These are phyloP conservation scores for Fraxinus xanthoxyloides DNA, from an alignment of 305 asterid species.

Conservation along the genomic window DNA sequence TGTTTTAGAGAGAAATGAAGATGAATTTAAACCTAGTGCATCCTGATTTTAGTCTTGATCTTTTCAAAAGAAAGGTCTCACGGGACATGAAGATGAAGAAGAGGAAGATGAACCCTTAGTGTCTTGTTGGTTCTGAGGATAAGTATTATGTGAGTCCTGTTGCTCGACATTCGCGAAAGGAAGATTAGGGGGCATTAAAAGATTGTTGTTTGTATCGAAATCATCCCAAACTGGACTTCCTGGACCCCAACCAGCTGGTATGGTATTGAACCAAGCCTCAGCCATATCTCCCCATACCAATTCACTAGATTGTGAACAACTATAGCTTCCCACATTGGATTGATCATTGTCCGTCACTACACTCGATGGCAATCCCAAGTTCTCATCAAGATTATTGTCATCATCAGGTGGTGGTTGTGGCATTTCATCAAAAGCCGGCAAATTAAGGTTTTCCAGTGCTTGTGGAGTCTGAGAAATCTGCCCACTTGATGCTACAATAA, in stretches of 20 bases:
- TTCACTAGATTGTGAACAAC: slow-evolving; percentile 42
- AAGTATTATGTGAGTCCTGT: slow-evolving; percentile 29
- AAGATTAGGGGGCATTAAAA: slow-evolving; percentile 64
- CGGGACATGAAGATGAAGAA: slow-evolving; percentile 41
- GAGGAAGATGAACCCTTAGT: slow-evolving; percentile 32
- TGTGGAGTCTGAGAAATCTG: slow-evolving; percentile 10
- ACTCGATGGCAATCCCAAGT: slow-evolving; percentile 32
- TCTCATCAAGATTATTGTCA: slow-evolving; percentile 26
- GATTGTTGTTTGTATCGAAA: slow-evolving; percentile 43
- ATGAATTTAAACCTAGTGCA: not conserved
- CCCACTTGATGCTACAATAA: not conserved
- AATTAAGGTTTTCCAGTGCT: slow-evolving; percentile 16
- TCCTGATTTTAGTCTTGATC: slow-evolving; percentile 31
- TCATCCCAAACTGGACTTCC: slow-evolving; percentile 87
- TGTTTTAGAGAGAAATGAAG: not conserved
- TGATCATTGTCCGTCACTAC: slow-evolving; percentile 29
- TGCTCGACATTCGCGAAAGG: slow-evolving; percentile 41
- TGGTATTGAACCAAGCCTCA: slow-evolving; percentile 62
- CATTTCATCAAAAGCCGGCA: slow-evolving; percentile 8
- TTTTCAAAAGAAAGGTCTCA: slow-evolving; percentile 48
- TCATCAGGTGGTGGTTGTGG: slow-evolving; percentile 7
- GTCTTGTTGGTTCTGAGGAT: slow-evolving; percentile 33
- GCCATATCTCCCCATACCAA: slow-evolving; percentile 74
- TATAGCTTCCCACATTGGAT: slow-evolving; percentile 28
- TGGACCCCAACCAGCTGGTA: slow-evolving; percentile 87